Evolutionary conservation across 2,329 filamentous ascomycete species (phyloP), one percentile per base, ranked within the genome.

Genomic region (Aspergillus fructus): DNA sequence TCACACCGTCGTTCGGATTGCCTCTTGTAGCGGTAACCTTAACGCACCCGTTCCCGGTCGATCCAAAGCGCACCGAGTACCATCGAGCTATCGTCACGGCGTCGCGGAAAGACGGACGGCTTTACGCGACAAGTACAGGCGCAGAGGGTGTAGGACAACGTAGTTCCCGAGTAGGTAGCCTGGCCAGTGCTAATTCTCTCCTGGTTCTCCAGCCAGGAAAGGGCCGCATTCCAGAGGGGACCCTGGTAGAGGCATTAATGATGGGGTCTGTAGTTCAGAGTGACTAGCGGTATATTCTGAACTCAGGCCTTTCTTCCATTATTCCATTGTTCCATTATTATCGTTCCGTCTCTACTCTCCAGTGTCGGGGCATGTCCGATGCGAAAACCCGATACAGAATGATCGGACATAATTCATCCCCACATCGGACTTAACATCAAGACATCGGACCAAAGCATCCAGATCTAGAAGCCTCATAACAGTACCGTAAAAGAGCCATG

Each of bases 121-220:
- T 97, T 48, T 79, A 84, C 59, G 94, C 92, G 0, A 84, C 79
- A 30, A 96, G 91, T 68, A 99, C 94, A 0, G 94, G 94, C 5
- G 87, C 89, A 3, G 68, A 68, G 21, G 73, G 72, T 4, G 69
- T 67, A 5, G 74, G 74, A 34, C 94, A 99, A 78, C 82, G 94
- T 51, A 97, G 93, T 72, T 96, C 90, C 15, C 85, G 87, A 60
- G 92, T 99, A 2, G 91, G 92, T 0, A 97, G 93, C 73, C 81
- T 97, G 64, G 90, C 88, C 60, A 88, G 89, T 19, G 93, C 94
- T 3, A 99, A 99, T 78, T 91, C 89, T 4, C 75, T 99, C 66
- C 75, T 97, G 23, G 90, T 89, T 2, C 79, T 86, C 27, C 66
- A 64, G 40, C 65, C 73, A 4, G 74, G 74, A 11, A 65, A 64